A percentile compares a stretch with the other conserved stretches of the same genome.
Evolutionary conservation across 495 filamentous ascomycete species (phyloP).

Genomic region (Xylaria venustula): DNA sequence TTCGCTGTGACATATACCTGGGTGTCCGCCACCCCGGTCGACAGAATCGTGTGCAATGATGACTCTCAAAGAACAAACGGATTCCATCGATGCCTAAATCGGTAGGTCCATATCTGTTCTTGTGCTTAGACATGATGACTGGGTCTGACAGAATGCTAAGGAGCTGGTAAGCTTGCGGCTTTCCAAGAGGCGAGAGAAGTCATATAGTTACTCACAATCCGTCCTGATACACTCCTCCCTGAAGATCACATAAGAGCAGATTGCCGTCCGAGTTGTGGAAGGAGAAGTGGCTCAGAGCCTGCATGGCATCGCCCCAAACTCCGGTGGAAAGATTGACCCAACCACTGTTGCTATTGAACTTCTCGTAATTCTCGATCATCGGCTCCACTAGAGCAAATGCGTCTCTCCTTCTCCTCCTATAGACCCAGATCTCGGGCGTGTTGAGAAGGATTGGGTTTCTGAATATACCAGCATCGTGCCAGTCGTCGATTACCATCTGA

Average conservation of each 20-base stretch:
- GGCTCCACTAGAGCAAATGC: constrained; percentile 26
- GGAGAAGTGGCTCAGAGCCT: constrained; percentile 44
- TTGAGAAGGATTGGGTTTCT: constrained; percentile 32
- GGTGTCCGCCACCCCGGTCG: background rate
- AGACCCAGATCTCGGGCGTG: constrained; percentile 28
- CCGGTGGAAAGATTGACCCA: constrained; percentile 23
- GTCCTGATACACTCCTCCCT: constrained; percentile 34
- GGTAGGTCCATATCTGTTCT: constrained; percentile 36
- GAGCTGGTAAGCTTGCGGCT: background rate
- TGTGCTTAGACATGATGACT: constrained; percentile 30
- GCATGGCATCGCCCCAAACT: constrained; percentile 34
- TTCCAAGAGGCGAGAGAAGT: background rate
- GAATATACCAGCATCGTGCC: constrained; percentile 30
- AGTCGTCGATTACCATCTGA: constrained; percentile 35
- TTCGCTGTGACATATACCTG: too few species aligned
- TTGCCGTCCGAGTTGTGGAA: constrained; percentile 37
- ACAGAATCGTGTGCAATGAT: constrained; percentile 15
- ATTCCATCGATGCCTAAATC: constrained; percentile 36
- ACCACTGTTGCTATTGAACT: constrained; percentile 45
- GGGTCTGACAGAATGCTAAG: constrained; percentile 33
- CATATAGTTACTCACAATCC: constrained; percentile 5
- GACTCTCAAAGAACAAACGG: constrained; percentile 35
- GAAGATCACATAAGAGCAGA: constrained; percentile 39
- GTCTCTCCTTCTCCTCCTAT: constrained; percentile 12
- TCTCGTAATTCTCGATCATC: constrained; percentile 39